Conservation (phyloP, 1,139 yeast species). For the Kodamaea plutei region DNA sequence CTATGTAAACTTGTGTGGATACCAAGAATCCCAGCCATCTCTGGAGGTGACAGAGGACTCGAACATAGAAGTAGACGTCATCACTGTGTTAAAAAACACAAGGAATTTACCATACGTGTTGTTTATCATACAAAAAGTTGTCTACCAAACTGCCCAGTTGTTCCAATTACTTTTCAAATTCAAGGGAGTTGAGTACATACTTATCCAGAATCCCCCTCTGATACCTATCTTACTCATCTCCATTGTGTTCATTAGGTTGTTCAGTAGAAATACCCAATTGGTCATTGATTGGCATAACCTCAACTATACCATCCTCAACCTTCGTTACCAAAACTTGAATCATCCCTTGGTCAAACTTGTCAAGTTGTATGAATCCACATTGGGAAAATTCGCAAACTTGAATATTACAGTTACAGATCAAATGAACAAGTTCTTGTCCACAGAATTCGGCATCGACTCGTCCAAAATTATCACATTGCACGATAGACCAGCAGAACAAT, state of each 20-base stretch:
- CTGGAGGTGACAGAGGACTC: slow-evolving; percentile 45
- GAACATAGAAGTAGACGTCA: slow-evolving; percentile 49
- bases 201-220: slow-evolving; percentile 92
- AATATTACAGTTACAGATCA: slow-evolving; percentile 78
- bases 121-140: slow-evolving; percentile 59
- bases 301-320: slow-evolving; percentile 76
- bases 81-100: slow-evolving; percentile 44
- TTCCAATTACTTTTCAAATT: slow-evolving; percentile 46
- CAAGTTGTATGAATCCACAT: slow-evolving; percentile 50
- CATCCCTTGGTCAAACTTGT: slow-evolving; percentile 66
- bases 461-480: slow-evolving; percentile 47
- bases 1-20: slow-evolving; percentile 83
- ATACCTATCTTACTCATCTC: slow-evolving; percentile 73
- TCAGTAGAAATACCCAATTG: slow-evolving; percentile 57
- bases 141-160: slow-evolving; percentile 49
- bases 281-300: slow-evolving; percentile 96
- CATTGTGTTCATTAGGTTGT: slow-evolving; percentile 48
- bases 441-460: slow-evolving; percentile 47
- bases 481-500: slow-evolving; percentile 73
- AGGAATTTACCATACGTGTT: slow-evolving; percentile 48
- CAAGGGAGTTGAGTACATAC: slow-evolving; percentile 62
- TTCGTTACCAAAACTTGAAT: slow-evolving; percentile 49
- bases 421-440: slow-evolving; percentile 59
- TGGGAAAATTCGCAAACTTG: slow-evolving; percentile 55
- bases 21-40: slow-evolving; percentile 59